These are phyloP conservation scores for Claviceps spartinae DNA, from an alignment of 2,329 filamentous ascomycete species.

Conservation along the genomic window DNA sequence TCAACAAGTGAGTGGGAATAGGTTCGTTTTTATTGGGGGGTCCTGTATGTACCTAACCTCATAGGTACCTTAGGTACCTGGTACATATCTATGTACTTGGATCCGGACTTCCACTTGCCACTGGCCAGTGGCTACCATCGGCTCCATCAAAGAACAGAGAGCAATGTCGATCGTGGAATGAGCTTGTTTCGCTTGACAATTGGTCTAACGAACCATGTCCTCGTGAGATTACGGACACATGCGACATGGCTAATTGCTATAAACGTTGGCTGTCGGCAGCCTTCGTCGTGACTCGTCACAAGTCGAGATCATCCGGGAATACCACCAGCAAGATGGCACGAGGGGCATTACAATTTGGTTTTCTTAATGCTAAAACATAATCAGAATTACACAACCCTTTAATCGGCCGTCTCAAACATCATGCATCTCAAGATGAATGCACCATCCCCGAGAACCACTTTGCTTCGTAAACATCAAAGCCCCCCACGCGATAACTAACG, in stretches of 20 bases:
- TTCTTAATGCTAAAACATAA: slow-evolving; percentile 3
- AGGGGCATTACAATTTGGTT: neutral
- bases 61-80: neutral
- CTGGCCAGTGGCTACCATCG: neutral
- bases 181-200: neutral
- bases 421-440: slow-evolving; percentile 16
- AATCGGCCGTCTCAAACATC: slow-evolving; percentile 16
- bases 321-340: neutral
- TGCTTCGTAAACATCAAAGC: slow-evolving; percentile 2
- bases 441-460: slow-evolving; percentile 16
- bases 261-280: neutral
- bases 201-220: too few relatives aligned
- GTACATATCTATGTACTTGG: neutral
- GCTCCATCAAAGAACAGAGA: neutral
- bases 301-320: too few relatives aligned
- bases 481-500: neutral
- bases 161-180: neutral
- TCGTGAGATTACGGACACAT: too few relatives aligned
- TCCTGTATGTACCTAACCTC: too few relatives aligned
- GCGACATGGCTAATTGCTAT: too few relatives aligned
- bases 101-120: neutral
- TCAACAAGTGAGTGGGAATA: too few relatives aligned
- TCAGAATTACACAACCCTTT: slow-evolving; percentile 19
- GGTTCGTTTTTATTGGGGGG: too few relatives aligned
- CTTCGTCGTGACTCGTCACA: neutral